A percentile compares a stretch with the other conserved stretches of the same genome.
phyloP scores from a whole-genome alignment of 164 flowering plant genomes.

The Nymphaea colorata region DNA sequence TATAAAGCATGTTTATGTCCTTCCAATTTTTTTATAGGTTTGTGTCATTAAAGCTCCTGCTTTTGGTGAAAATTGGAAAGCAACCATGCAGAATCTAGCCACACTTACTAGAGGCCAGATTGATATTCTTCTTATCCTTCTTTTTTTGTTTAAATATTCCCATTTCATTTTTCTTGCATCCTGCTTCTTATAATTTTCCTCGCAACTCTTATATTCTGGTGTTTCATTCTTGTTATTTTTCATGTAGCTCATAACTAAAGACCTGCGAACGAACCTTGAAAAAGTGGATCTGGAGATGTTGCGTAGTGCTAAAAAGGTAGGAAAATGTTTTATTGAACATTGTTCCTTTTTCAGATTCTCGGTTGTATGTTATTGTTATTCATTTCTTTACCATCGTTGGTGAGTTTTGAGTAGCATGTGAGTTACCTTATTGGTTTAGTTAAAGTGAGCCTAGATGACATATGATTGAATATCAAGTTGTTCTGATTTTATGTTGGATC shows the following conservation, averaged over 20 bases:
- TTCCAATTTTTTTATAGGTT: constrained; percentile 26
- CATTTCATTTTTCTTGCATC: background rate
- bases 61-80: constrained; percentile 92
- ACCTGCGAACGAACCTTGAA: constrained; percentile 77
- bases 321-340: no score
- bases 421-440: background rate
- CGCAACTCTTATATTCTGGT: background rate
- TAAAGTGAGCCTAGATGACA: background rate
- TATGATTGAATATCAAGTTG: background rate
- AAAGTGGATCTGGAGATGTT: constrained; percentile 59
- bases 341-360: background rate
- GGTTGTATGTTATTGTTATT: background rate
- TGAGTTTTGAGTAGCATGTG: background rate
- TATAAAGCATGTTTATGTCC: background rate
- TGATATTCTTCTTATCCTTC: constrained; percentile 1
- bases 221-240: background rate
- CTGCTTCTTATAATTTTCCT: background rate
- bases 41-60: constrained; percentile 96
- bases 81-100: constrained; percentile 74
- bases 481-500: background rate
- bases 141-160: background rate
- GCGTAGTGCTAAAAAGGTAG: constrained; percentile 73
- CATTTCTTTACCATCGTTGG: background rate
- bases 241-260: constrained; percentile 64
- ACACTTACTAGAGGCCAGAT: constrained; percentile 69